A percentile compares a stretch with the other conserved stretches of the same genome.
These are phyloP conservation scores for Metschnikowia shivogae DNA, from an alignment of 805 yeast species.

Conservation along the genomic window DNA sequence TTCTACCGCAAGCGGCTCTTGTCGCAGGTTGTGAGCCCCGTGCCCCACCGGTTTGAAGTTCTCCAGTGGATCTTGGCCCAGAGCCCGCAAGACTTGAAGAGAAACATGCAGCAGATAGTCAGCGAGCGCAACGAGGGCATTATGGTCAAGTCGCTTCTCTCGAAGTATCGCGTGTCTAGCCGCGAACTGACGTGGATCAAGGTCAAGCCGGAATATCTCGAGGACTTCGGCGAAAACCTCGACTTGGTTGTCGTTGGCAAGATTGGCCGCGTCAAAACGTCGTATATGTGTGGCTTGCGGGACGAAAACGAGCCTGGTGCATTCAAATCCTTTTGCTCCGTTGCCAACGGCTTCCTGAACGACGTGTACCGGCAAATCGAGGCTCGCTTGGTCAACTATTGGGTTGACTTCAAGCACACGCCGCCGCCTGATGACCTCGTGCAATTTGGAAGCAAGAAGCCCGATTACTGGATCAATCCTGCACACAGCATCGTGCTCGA, in stretches of 20 bases:
- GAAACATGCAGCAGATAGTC: constrained; percentile 55
- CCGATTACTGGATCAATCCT: constrained; percentile 79
- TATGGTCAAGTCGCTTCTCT: constrained; percentile 60
- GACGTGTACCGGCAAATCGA: constrained; percentile 60
- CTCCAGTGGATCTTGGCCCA: constrained; percentile 38
- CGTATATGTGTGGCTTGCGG: constrained; percentile 71
- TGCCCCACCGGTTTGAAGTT: constrained; percentile 48
- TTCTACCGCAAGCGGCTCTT: constrained; percentile 53
- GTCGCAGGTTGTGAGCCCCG: constrained; percentile 40
- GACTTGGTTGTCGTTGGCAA: constrained; percentile 79
- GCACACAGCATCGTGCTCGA: constrained; percentile 73
- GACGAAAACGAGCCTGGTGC: constrained; percentile 36
- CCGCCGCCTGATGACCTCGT: constrained; percentile 32
- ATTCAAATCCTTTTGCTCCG: constrained; percentile 67
- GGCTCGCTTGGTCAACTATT: constrained; percentile 52
- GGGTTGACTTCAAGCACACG: constrained; percentile 43
- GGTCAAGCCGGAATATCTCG: constrained; percentile 85
- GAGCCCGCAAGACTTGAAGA: constrained; percentile 50
- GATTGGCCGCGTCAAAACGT: constrained; percentile 64
- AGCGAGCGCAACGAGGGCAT: constrained; percentile 74
- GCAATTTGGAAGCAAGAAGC: constrained; percentile 57
- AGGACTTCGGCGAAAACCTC: constrained; percentile 80
- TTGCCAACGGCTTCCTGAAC: constrained; percentile 78
- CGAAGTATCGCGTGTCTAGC: constrained; percentile 58
- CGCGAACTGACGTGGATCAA: constrained; percentile 75